Conservation (phyloP, 352 stramenopile species). For the Phytophthora multivora region DNA sequence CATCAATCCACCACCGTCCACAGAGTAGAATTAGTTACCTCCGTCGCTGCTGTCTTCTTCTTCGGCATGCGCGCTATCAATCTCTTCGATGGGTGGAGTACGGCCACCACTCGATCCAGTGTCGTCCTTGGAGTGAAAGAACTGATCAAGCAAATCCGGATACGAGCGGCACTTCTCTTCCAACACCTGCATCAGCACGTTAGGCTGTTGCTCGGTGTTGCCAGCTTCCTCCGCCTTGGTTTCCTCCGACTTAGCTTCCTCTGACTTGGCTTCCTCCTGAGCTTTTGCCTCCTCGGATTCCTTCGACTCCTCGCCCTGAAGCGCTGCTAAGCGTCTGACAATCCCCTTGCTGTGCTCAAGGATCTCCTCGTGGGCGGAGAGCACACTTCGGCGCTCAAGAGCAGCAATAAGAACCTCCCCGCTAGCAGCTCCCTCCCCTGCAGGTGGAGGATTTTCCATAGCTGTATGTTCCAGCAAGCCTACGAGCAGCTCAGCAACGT, state of each 20-base stretch:
- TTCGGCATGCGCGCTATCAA: conserved; percentile 20
- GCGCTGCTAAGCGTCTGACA: conserved; percentile 49
- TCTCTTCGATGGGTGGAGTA: conserved; percentile 27
- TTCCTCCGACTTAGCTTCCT: conserved; percentile 10
- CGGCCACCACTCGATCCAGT: conserved; percentile 28
- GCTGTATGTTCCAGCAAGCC: conserved; percentile 57
- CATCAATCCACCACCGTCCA: conserved; percentile 21
- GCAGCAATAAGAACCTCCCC: conserved; percentile 50
- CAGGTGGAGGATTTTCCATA: conserved; percentile 28
- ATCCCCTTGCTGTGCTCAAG: conserved; percentile 71
- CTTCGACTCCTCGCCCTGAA: conserved; percentile 35
- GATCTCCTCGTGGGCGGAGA: conserved; percentile 76
- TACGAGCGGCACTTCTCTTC: conserved; percentile 61
- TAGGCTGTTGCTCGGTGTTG: conserved; percentile 1
- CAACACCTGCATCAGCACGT: conserved; percentile 56
- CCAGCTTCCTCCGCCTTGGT: background rate
- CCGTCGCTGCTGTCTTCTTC: conserved; percentile 35
- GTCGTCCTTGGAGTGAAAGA: conserved; percentile 64
- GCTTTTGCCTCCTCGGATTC: conserved; percentile 5
- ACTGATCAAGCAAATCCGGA: conserved; percentile 47
- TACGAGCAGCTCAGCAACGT: conserved; percentile 59
- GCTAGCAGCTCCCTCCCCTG: conserved; percentile 28
- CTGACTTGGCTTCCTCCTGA: conserved; percentile 6
- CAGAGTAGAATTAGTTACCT: conserved; percentile 14
- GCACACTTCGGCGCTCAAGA: conserved; percentile 65